Conservation (phyloP, 2,329 filamentous ascomycete genomes). For the Fonsecaea erecta region DNA sequence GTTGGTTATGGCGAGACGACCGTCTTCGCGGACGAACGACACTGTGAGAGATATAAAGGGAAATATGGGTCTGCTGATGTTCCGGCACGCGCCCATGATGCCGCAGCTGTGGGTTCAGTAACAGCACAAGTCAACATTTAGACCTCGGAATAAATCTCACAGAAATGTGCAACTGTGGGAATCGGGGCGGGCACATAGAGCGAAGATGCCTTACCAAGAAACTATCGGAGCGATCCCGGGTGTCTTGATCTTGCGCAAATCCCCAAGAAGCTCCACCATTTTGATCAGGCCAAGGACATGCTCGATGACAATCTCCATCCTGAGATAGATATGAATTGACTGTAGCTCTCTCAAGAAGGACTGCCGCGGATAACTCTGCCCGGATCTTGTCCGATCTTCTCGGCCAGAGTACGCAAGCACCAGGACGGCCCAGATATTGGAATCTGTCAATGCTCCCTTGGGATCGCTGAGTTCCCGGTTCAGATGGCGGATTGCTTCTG, state of each 20-base stretch:
- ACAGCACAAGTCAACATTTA: constrained; percentile 1
- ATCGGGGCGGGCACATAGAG: background rate
- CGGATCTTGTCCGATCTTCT: constrained; percentile 33
- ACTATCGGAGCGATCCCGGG: constrained; percentile 45
- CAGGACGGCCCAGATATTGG: constrained; percentile 44
- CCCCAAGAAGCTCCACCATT: constrained; percentile 44
- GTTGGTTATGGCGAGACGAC: constrained; percentile 8
- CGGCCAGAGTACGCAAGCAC: constrained; percentile 41
- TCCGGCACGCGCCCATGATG: constrained; percentile 36
- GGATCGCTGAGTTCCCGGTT: constrained; percentile 41
- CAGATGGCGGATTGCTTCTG: constrained; percentile 42
- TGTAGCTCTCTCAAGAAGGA: constrained; percentile 44
- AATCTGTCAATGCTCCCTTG: constrained; percentile 41
- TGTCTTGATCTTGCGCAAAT: constrained; percentile 43
- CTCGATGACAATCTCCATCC: constrained; percentile 42
- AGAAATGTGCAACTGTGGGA: background rate
- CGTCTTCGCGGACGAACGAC: constrained; percentile 19
- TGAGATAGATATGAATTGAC: constrained; percentile 45
- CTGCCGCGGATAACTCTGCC: constrained; percentile 39
- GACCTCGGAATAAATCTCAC: background rate
- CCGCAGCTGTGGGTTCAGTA: constrained; percentile 24
- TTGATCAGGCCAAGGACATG: constrained; percentile 43
- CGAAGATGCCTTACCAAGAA: constrained; percentile 34
- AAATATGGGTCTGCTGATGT: constrained; percentile 32
- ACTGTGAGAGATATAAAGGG: constrained; percentile 36